Percentiles rank a stretch among this genome's conserved stretches.
phyloP scores from a whole-genome alignment of 176 grass and related monocot species.

The Oryza meyeriana region DNA sequence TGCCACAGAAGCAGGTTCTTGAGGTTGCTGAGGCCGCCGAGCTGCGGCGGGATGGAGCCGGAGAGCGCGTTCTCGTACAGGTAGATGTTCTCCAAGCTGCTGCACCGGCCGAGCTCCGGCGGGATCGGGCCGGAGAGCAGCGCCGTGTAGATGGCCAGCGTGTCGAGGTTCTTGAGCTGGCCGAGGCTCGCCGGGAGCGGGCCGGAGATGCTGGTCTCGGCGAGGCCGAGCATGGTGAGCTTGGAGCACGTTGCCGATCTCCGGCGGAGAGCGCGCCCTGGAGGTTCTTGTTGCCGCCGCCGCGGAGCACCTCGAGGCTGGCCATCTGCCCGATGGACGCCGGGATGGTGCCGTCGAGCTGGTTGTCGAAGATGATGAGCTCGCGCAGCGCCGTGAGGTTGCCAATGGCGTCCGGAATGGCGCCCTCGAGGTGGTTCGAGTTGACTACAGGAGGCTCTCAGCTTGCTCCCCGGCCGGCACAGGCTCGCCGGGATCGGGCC shows the following conservation, averaged over 20 bases:
- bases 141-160: slow-evolving; percentile 70
- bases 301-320: slow-evolving; percentile 55
- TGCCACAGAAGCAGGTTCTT: slow-evolving; percentile 76
- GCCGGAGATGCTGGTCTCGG: slow-evolving; percentile 74
- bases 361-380: slow-evolving; percentile 82
- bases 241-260: slow-evolving; percentile 62
- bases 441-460: slow-evolving; percentile 61
- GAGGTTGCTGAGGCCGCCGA: slow-evolving; percentile 53
- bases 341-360: slow-evolving; percentile 66
- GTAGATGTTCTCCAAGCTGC: slow-evolving; percentile 62
- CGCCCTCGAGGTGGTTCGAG: slow-evolving; percentile 64
- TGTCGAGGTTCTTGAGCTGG: slow-evolving; percentile 58
- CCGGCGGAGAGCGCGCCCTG: slow-evolving; percentile 54
- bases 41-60: slow-evolving; percentile 61
- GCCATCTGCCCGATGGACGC: slow-evolving; percentile 43
- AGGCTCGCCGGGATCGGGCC: slow-evolving; percentile 53
- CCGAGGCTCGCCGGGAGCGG: slow-evolving; percentile 52
- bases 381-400: slow-evolving; percentile 53
- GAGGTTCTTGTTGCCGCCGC: slow-evolving; percentile 77
- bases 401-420: slow-evolving; percentile 56
- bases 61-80: slow-evolving; percentile 79
- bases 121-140: slow-evolving; percentile 72
- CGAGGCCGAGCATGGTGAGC: slow-evolving; percentile 69
- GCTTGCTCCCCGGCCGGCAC: slow-evolving; percentile 63
- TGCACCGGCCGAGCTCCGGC: slow-evolving; percentile 58